Evolutionary conservation across 2,329 filamentous ascomycete genomes (phyloP).

Genomic region (Pseudogymnoascus sp.): DNA sequence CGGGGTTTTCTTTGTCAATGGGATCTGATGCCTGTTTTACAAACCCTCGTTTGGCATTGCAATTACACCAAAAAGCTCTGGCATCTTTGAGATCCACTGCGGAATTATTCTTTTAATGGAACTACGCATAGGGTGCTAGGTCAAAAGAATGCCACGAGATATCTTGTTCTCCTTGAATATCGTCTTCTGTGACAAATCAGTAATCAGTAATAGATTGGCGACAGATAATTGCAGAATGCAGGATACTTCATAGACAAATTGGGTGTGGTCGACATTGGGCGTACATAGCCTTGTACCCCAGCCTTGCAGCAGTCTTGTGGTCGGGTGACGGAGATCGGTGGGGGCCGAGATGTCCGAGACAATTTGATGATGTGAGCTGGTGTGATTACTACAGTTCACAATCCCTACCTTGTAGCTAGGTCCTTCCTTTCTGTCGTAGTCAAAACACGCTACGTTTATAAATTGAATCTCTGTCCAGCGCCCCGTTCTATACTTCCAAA

Average conservation of each 20-base stretch:
- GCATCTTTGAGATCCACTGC: background rate
- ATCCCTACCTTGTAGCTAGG: background rate
- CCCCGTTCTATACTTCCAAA: background rate
- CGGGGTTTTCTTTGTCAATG: background rate
- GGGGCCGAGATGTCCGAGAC: slow-evolving; percentile 1
- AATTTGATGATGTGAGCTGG: background rate
- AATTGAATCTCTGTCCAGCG: background rate
- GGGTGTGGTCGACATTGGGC: background rate
- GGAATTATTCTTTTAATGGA: background rate
- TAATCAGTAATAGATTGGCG: background rate
- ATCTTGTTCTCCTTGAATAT: background rate
- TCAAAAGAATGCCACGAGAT: background rate
- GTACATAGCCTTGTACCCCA: background rate
- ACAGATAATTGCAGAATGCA: background rate
- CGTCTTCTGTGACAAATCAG: background rate
- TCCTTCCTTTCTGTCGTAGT: background rate
- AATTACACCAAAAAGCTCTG: background rate
- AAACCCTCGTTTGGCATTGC: background rate
- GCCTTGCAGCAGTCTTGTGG: background rate
- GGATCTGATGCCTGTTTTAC: background rate
- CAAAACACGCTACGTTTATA: background rate
- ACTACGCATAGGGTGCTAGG: background rate
- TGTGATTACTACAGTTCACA: background rate
- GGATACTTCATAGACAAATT: background rate
- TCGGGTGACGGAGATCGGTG: background rate